Evolutionary conservation across 1,284 basidiomycete genomes (phyloP).

Genomic region (Ustilago bromivora): DNA sequence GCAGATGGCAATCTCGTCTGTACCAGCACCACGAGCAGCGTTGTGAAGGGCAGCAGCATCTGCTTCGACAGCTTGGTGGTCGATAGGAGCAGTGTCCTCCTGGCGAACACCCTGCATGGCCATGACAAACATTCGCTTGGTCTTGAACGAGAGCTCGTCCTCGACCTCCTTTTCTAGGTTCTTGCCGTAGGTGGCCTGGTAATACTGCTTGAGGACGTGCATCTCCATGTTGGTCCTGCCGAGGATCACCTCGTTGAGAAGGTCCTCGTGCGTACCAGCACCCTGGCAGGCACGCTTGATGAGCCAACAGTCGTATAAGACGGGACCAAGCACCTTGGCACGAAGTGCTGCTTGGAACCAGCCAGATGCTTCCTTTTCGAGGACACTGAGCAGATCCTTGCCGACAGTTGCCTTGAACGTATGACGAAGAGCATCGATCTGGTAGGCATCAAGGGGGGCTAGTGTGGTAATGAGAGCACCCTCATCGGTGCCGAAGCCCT

Average conservation of each 20-base stretch:
- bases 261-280: constrained; percentile 66
- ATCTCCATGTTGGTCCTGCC: constrained; percentile 64
- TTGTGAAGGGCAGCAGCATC: constrained; percentile 47
- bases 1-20: constrained; percentile 64
- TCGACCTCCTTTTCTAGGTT: constrained; percentile 66
- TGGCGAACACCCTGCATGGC: constrained; percentile 61
- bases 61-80: constrained; percentile 45
- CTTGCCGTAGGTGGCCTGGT: constrained; percentile 56
- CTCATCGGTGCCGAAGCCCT: constrained; percentile 67
- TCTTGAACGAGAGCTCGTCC: constrained; percentile 68
- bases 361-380: constrained; percentile 68
- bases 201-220: constrained; percentile 65
- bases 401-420: constrained; percentile 64
- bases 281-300: constrained; percentile 65
- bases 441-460: constrained; percentile 61
- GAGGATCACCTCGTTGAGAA: constrained; percentile 68
- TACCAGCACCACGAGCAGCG: constrained; percentile 55
- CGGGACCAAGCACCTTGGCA: constrained; percentile 61
- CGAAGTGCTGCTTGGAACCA: constrained; percentile 63
- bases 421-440: constrained; percentile 58
- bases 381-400: constrained; percentile 60
- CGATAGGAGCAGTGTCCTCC: constrained; percentile 57
- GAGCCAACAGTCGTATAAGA: constrained; percentile 64
- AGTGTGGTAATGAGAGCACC: constrained; percentile 56
- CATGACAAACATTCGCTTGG: constrained; percentile 65